A percentile compares a stretch with the other conserved stretches of the same genome.
Conservation (phyloP, 2,329 filamentous ascomycete genomes). For the Hypoxylon sp. region DNA sequence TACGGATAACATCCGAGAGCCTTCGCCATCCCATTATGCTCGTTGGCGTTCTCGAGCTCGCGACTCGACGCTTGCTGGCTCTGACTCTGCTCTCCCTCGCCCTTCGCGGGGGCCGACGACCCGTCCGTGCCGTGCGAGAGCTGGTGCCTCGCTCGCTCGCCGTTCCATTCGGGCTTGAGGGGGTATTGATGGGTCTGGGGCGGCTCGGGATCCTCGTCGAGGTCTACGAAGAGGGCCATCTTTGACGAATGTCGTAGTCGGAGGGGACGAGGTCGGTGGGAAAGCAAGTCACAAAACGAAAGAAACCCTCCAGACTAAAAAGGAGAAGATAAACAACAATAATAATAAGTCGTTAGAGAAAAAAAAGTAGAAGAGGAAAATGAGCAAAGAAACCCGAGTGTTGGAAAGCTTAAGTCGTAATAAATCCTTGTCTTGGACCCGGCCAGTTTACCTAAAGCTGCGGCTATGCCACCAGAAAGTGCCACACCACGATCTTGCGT, state of each 20-base stretch:
- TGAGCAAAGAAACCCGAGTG: constrained; percentile 18
- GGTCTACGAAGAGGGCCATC: constrained; percentile 48
- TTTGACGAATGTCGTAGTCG: constrained; percentile 16
- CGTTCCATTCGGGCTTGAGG: constrained; percentile 40
- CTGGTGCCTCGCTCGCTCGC: constrained; percentile 26
- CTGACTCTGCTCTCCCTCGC: constrained; percentile 21
- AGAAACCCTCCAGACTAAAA: constrained; percentile 8
- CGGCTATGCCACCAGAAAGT: neutral
- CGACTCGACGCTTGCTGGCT: constrained; percentile 18
- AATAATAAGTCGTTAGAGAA: constrained; percentile 6
- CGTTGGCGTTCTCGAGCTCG: constrained; percentile 57
- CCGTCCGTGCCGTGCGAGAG: constrained; percentile 11
- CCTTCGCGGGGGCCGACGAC: constrained; percentile 1
- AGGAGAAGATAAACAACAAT: constrained; percentile 8
- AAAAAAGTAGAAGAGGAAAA: constrained; percentile 7
- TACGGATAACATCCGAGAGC: constrained; percentile 75
- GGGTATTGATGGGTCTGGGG: constrained; percentile 35
- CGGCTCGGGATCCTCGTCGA: constrained; percentile 45
- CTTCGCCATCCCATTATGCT: constrained; percentile 67
- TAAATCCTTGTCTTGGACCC: constrained; percentile 9
- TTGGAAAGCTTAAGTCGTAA: constrained; percentile 1
- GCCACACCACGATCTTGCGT: too few relatives aligned
- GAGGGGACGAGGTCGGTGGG: neutral
- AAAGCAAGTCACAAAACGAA: neutral
- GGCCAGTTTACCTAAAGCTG: neutral